These are phyloP conservation scores for Kuraishia ogatae DNA, from an alignment of 805 yeast genomes.

Conservation along the genomic window DNA sequence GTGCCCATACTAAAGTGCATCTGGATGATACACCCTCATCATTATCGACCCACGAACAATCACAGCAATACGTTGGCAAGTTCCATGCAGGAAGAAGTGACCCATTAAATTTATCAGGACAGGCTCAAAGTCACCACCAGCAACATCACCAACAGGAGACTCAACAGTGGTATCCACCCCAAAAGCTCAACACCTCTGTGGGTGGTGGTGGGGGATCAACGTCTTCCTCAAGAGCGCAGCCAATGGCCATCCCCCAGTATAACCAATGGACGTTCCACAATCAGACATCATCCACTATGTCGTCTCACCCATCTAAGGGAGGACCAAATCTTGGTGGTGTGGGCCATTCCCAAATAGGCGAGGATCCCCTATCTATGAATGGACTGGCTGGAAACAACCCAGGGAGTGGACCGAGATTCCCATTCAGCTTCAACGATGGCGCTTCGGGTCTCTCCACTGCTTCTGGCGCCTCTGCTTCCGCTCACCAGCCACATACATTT, in stretches of 20 bases:
- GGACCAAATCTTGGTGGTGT: neutral
- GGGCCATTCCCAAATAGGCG: neutral
- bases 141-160: constrained; percentile 3
- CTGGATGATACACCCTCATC: neutral
- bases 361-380: constrained; percentile 1
- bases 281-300: constrained; percentile 1
- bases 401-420: neutral
- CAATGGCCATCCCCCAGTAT: constrained; percentile 1
- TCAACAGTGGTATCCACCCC: neutral
- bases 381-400: neutral
- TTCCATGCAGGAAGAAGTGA: constrained; percentile 2
- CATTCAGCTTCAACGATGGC: neutral
- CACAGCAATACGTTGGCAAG: neutral
- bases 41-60: neutral
- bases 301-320: neutral
- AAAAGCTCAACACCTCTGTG: neutral
- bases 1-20: neutral
- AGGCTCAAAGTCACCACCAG: constrained; percentile 9
- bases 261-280: constrained; percentile 4
- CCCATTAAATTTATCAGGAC: no score
- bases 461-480: neutral
- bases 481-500: neutral
- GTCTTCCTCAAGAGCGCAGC: neutral
- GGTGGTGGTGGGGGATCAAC: no score
- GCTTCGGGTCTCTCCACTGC: no score